These are phyloP conservation scores for Ophiobolus disseminans DNA, from an alignment of 2,329 filamentous ascomycete species.

Conservation along the genomic window DNA sequence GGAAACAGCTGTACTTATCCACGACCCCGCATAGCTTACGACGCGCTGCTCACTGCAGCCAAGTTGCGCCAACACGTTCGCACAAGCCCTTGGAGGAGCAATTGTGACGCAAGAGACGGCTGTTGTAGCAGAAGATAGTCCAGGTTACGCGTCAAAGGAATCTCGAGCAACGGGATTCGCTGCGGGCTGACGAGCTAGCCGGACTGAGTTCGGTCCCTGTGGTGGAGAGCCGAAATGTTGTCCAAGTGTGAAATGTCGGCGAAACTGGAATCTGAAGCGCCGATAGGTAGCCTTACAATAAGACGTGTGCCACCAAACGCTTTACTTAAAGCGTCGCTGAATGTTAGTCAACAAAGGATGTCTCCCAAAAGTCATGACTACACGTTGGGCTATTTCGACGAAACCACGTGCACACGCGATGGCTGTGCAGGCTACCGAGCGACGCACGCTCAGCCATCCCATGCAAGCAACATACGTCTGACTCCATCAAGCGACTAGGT, in stretches of 20 bases:
- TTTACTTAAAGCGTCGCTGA: too few species aligned
- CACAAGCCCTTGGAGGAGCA: constrained; percentile 8
- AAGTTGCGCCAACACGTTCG: constrained; percentile 10
- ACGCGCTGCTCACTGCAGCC: constrained; percentile 9
- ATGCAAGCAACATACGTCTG: too few species aligned
- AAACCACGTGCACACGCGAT: too few species aligned
- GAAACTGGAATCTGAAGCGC: constrained; percentile 25
- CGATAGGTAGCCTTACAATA: too few species aligned
- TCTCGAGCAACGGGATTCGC: constrained; percentile 18
- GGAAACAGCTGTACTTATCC: constrained; percentile 10
- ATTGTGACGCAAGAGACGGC: constrained; percentile 23
- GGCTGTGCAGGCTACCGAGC: too few species aligned
- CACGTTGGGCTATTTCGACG: too few species aligned
- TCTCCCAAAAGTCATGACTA: too few species aligned
- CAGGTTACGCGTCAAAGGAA: constrained; percentile 32
- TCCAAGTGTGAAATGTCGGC: constrained; percentile 36
- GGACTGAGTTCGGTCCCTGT: constrained; percentile 18
- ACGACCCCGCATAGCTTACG: constrained; percentile 5
- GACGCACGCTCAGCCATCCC: too few species aligned
- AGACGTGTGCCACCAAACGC: too few species aligned
- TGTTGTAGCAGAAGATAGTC: constrained; percentile 12
- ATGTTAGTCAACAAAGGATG: too few species aligned
- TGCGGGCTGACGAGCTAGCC: constrained; percentile 14
- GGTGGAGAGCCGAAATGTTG: constrained; percentile 44
- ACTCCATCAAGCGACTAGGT: too few species aligned